phyloP scores from a whole-genome alignment of 495 filamentous ascomycete genomes.

The Penicillium pulvis region DNA sequence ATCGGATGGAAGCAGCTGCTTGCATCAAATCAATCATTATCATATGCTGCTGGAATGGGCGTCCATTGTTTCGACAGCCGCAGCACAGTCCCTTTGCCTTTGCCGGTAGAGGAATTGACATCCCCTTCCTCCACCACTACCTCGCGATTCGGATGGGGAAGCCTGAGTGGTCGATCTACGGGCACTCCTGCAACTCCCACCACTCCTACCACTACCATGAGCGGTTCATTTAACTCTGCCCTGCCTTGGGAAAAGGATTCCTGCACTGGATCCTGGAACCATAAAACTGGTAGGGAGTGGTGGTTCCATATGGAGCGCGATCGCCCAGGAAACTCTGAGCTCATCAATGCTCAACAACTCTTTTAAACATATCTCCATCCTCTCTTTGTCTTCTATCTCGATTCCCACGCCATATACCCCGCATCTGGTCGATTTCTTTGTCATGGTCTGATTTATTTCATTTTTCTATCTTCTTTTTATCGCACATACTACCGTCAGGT shows the following conservation, averaged over 20 bases:
- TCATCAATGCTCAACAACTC: constrained; percentile 42
- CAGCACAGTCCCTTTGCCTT: constrained; percentile 20
- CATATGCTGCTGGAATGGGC: constrained; percentile 43
- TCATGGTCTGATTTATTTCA: constrained; percentile 16
- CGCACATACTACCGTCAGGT: constrained; percentile 12
- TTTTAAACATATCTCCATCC: constrained; percentile 29
- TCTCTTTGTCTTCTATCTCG: constrained; percentile 13
- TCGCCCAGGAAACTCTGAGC: constrained; percentile 41
- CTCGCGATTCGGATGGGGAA: constrained; percentile 45
- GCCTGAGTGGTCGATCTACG: constrained; percentile 38
- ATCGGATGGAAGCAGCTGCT: constrained; percentile 50
- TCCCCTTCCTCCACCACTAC: constrained; percentile 40
- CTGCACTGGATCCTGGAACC: constrained; percentile 53
- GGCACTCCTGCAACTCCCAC: constrained; percentile 37
- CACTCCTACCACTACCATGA: constrained; percentile 42
- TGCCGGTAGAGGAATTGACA: constrained; percentile 31
- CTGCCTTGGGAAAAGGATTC: constrained; percentile 49
- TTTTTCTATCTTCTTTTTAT: constrained; percentile 12
- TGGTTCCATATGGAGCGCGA: constrained; percentile 55
- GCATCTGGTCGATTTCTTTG: constrained; percentile 22
- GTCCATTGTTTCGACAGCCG: constrained; percentile 43
- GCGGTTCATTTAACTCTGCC: constrained; percentile 25
- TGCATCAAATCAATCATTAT: constrained; percentile 44
- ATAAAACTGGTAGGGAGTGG: constrained; percentile 49
- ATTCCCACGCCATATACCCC: constrained; percentile 34